Percentiles rank a stretch among this genome's conserved stretches.
Evolutionary conservation across 129 eudicot species (phyloP).

Genomic region (Lonicera japonica): DNA sequence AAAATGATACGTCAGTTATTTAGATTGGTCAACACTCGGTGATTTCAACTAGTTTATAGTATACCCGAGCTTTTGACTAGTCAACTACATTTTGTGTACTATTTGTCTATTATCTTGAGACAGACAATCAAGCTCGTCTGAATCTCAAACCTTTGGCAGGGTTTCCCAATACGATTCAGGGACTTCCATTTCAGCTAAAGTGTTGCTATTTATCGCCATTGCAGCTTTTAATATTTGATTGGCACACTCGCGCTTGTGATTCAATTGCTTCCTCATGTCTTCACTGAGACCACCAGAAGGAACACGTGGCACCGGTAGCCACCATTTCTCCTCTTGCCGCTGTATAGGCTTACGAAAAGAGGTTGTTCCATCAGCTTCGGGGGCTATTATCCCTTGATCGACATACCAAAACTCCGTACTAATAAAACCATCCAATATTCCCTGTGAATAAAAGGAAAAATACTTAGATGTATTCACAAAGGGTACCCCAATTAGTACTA

Average conservation of each 20-base stretch:
- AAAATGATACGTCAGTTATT: too few species aligned
- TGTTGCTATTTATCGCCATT: slow-evolving; percentile 64
- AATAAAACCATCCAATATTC: slow-evolving; percentile 72
- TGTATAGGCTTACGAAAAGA: slow-evolving; percentile 61
- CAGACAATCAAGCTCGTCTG: background rate
- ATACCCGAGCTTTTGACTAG: too few species aligned
- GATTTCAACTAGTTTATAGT: too few species aligned
- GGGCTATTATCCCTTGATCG: slow-evolving; percentile 73
- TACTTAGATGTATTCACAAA: background rate
- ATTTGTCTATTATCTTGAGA: background rate
- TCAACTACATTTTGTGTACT: too few species aligned
- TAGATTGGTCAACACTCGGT: too few species aligned
- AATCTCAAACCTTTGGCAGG: slow-evolving; percentile 77
- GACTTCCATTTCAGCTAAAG: slow-evolving; percentile 91
- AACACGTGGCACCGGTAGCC: slow-evolving; percentile 98
- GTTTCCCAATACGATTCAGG: slow-evolving; percentile 84
- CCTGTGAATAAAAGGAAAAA: slow-evolving; percentile 37
- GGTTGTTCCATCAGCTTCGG: slow-evolving; percentile 67
- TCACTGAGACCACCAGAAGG: slow-evolving; percentile 87
- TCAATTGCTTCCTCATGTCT: slow-evolving; percentile 47
- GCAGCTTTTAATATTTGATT: slow-evolving; percentile 90
- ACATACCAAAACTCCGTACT: slow-evolving; percentile 94
- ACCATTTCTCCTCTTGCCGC: slow-evolving; percentile 95
- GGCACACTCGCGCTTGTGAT: slow-evolving; percentile 75
- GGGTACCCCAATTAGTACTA: background rate